A percentile compares a stretch with the other conserved stretches of the same genome.
Conservation (phyloP, 148 eudicot species). For the Fagopyrum tataricum region DNA sequence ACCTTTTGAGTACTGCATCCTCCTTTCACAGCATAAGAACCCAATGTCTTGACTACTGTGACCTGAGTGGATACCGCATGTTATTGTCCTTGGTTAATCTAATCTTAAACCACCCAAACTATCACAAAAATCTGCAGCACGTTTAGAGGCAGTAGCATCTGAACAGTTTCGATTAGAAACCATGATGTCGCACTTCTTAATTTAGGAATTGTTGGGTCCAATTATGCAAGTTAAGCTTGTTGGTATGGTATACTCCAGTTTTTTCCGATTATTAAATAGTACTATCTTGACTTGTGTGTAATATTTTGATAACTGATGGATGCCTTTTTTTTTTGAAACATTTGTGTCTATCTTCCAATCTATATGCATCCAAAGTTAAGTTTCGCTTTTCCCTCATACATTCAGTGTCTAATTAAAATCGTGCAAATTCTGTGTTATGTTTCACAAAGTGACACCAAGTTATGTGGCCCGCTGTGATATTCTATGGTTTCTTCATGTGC, state of each 20-base stretch:
- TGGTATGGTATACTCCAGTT: background rate
- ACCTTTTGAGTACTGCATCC: no score
- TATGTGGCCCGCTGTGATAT: background rate
- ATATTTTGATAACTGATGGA: background rate
- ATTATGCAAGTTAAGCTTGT: background rate
- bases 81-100: no score
- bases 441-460: background rate
- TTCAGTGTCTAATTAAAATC: background rate
- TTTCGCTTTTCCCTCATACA: background rate
- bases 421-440: background rate
- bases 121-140: no score
- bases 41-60: no score
- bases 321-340: background rate
- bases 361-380: no score
- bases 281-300: background rate
- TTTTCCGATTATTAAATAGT: background rate
- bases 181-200: background rate
- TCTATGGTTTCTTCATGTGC: constrained; percentile 16
- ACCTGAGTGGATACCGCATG: no score
- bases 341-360: no score
- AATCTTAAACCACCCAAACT: no score
- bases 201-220: background rate
- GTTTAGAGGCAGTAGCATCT: background rate
- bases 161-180: background rate
- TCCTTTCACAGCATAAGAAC: no score